Percentiles rank a stretch among this genome's conserved stretches.
Conservation (phyloP, 257 asterid species). For the Eustoma russellianum region DNA sequence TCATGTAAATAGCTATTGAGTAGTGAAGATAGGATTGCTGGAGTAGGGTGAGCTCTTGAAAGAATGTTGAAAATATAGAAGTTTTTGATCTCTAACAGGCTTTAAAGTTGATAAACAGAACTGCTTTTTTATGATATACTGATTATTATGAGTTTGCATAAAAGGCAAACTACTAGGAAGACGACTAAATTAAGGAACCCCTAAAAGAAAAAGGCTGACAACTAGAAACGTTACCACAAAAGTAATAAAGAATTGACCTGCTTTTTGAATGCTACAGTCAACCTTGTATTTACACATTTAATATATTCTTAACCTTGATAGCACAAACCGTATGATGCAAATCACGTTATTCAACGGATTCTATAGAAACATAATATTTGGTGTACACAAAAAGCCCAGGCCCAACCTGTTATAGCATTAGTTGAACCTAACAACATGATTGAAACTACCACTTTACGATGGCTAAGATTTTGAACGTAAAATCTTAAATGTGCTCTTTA, state of each 20-base stretch:
- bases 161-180: conserved; percentile 22
- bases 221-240: conserved; percentile 14
- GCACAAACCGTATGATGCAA: no score
- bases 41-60: conserved; percentile 6
- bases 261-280: conserved; percentile 17
- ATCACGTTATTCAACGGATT: no score
- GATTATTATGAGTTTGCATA: conserved; percentile 14
- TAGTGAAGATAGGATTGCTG: not conserved
- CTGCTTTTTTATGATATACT: no score
- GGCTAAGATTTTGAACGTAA: no score
- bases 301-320: not conserved
- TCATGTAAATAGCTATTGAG: conserved; percentile 1
- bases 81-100: conserved; percentile 6
- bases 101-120: conserved; percentile 2
- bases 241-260: conserved; percentile 15
- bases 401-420: no score
- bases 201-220: conserved; percentile 13
- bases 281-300: not conserved
- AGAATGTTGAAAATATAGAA: conserved; percentile 11
- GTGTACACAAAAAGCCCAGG: no score
- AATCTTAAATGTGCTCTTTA: no score
- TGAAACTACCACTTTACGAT: no score
- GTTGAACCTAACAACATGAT: no score
- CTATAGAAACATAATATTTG: no score
- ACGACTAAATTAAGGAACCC: conserved; percentile 22